Percentiles rank a stretch among this genome's conserved stretches.
phyloP scores from a whole-genome alignment of 75 land plant species.

The Pinus tabuliformis region DNA sequence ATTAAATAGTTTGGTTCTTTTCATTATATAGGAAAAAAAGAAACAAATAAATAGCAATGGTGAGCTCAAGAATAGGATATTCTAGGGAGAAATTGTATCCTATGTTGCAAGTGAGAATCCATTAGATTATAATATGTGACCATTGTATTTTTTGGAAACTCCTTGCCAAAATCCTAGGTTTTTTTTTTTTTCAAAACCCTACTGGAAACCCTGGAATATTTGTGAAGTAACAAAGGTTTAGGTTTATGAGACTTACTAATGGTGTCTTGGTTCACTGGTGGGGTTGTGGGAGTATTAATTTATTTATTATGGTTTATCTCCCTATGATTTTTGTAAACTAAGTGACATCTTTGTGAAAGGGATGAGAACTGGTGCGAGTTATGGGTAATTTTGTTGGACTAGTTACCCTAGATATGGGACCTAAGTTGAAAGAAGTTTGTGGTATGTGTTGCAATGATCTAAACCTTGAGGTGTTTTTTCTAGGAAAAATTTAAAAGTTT shows the following conservation, averaged over 20 bases:
- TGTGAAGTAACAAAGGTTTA: neutral
- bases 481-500: too few species aligned
- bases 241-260: neutral
- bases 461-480: too few species aligned
- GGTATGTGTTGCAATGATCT: too few species aligned
- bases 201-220: neutral
- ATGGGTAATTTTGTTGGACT: too few species aligned
- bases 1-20: slow-evolving; percentile 1
- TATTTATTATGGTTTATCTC: too few species aligned
- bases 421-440: too few species aligned
- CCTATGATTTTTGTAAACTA: too few species aligned
- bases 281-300: too few species aligned
- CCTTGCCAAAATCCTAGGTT: neutral
- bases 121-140: neutral
- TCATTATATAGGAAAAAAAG: neutral
- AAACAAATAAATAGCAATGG: neutral
- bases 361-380: too few species aligned
- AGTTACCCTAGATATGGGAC: too few species aligned
- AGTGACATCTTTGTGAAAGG: too few species aligned
- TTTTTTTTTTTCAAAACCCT: neutral
- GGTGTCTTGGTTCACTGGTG: neutral
- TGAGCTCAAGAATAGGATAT: neutral
- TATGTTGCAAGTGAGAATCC: neutral
- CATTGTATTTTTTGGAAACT: neutral
- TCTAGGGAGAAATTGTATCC: too few species aligned